These are phyloP conservation scores for Talaromyces pinophilus DNA, from an alignment of 2,329 filamentous ascomycete species.

Conservation along the genomic window DNA sequence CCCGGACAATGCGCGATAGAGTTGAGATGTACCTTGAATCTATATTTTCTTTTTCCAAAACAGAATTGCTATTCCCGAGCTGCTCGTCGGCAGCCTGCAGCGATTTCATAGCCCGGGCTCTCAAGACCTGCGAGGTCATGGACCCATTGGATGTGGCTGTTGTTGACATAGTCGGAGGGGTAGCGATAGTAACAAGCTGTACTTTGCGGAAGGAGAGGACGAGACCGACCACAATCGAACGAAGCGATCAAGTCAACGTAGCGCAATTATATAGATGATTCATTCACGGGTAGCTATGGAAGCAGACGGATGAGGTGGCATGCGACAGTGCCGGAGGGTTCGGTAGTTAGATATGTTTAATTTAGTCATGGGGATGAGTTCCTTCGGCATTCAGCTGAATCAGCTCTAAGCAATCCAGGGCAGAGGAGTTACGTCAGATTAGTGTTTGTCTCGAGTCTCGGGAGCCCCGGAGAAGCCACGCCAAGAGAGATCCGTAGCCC, in stretches of 20 bases:
- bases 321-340: neutral
- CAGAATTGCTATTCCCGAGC: neutral
- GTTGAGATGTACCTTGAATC: slow-evolving; percentile 9
- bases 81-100: slow-evolving; percentile 20
- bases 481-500: neutral
- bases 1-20: neutral
- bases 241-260: neutral
- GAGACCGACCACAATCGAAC: neutral
- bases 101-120: slow-evolving; percentile 20
- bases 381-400: neutral
- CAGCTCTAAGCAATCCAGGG: neutral
- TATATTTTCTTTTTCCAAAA: slow-evolving; percentile 12
- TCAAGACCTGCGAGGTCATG: slow-evolving; percentile 21
- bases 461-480: slow-evolving; percentile 3
- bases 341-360: neutral
- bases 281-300: neutral
- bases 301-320: neutral
- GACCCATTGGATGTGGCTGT: slow-evolving; percentile 22
- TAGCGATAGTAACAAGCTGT: neutral
- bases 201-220: neutral
- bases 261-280: neutral
- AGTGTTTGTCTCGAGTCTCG: slow-evolving; percentile 1
- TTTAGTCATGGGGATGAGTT: neutral
- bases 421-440: slow-evolving; percentile 1
- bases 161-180: slow-evolving; percentile 19